phyloP scores from a whole-genome alignment of 1,284 basidiomycete genomes.

The Trametes sp. region DNA sequence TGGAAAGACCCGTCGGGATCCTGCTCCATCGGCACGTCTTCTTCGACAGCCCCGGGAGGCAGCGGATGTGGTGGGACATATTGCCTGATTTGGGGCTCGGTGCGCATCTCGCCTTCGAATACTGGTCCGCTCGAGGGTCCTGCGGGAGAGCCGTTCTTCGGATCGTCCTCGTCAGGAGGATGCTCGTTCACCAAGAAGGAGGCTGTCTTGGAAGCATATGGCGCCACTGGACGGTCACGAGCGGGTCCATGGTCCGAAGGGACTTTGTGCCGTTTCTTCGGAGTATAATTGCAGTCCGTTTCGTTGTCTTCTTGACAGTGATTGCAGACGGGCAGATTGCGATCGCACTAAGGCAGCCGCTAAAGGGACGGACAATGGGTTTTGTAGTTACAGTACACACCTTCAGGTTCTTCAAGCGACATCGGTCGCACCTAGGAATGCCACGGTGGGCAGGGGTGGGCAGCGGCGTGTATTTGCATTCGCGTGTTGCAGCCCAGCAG shows the following conservation, averaged over 20 bases:
- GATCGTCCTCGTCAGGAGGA: conserved; percentile 26
- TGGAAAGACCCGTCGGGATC: conserved; percentile 37
- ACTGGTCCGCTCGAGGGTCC: conserved; percentile 35
- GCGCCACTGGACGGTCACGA: conserved; percentile 47
- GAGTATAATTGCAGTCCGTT: conserved; percentile 69
- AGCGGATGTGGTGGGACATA: conserved; percentile 39
- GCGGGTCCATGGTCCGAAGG: conserved; percentile 52
- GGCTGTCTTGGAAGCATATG: conserved; percentile 57
- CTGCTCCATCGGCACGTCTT: conserved; percentile 35
- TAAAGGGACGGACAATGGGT: conserved; percentile 6
- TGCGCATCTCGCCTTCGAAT: conserved; percentile 38
- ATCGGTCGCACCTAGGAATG: conserved; percentile 75
- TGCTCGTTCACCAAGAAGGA: conserved; percentile 57
- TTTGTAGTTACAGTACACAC: conserved; percentile 44
- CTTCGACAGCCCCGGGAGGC: conserved; percentile 32
- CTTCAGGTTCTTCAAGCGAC: conserved; percentile 70
- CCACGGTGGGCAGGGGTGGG: conserved; percentile 78
- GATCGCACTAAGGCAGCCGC: conserved; percentile 60
- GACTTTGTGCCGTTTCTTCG: conserved; percentile 68
- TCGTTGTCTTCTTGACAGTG: conserved; percentile 61
- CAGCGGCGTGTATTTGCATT: conserved; percentile 75
- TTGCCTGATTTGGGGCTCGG: conserved; percentile 41
- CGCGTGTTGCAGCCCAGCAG: conserved; percentile 66
- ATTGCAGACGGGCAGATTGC: conserved; percentile 74
- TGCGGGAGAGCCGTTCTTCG: conserved; percentile 28